Evolutionary conservation across 2,329 filamentous ascomycete genomes (phyloP).

Genomic region (Ophidiomyces ophidiicola): DNA sequence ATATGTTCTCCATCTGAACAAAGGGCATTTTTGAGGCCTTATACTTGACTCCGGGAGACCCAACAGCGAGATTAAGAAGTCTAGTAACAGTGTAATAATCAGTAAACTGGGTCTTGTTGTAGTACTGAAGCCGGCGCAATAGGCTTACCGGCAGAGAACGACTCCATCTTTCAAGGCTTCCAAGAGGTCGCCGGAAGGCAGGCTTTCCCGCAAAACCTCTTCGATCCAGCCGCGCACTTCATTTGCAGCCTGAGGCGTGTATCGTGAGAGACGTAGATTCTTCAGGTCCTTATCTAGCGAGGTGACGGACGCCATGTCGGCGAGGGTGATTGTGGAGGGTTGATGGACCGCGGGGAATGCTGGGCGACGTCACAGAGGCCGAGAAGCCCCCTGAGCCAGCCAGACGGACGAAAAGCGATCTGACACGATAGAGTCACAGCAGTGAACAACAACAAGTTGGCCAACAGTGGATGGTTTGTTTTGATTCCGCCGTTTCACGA

Average conservation of each 20-base stretch:
- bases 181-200: slow-evolving; percentile 64
- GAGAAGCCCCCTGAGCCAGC: too few relatives aligned
- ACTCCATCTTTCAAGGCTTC: slow-evolving; percentile 83
- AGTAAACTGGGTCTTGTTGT: slow-evolving; percentile 17
- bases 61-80: slow-evolving; percentile 67
- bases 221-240: slow-evolving; percentile 83
- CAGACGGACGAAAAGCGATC: too few relatives aligned
- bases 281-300: slow-evolving; percentile 93
- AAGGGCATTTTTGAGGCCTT: slow-evolving; percentile 93
- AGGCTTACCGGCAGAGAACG: slow-evolving; percentile 74
- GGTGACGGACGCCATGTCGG: slow-evolving; percentile 75
- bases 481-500: too few relatives aligned
- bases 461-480: too few relatives aligned
- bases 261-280: slow-evolving; percentile 81
- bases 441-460: too few relatives aligned
- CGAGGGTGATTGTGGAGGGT: background rate
- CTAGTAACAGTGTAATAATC: slow-evolving; percentile 36
- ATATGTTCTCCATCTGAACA: slow-evolving; percentile 99
- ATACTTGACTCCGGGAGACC: slow-evolving; percentile 70
- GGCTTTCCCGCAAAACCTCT: slow-evolving; percentile 57
- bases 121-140: background rate
- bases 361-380: too few relatives aligned
- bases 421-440: too few relatives aligned
- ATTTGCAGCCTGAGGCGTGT: slow-evolving; percentile 79
- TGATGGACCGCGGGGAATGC: too few relatives aligned